phyloP scores from a whole-genome alignment of 352 stramenopile species.

The Globisporangium takayamanum region DNA sequence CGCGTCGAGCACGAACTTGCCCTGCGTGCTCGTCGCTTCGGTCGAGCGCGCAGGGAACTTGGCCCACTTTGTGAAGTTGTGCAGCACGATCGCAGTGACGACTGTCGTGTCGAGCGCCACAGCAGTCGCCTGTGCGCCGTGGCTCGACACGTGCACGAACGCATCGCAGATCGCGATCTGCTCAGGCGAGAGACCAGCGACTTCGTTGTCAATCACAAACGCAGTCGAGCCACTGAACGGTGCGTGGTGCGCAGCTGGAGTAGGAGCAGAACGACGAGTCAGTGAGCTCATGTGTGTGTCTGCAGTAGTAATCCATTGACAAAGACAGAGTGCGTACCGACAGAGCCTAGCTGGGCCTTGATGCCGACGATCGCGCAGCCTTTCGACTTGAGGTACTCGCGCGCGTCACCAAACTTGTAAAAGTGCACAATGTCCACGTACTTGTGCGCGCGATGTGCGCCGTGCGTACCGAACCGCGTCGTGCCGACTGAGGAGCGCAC shows the following conservation, averaged over 20 bases:
- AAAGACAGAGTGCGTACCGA: conserved; percentile 2
- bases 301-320: background rate
- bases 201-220: conserved; percentile 78
- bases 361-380: conserved; percentile 59
- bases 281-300: background rate
- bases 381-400: conserved; percentile 46
- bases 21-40: conserved; percentile 56
- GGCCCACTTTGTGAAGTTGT: conserved; percentile 60
- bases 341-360: conserved; percentile 8
- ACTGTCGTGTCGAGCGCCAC: conserved; percentile 59
- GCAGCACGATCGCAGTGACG: conserved; percentile 53
- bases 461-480: conserved; percentile 71
- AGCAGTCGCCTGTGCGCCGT: conserved; percentile 29
- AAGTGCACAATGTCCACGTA: conserved; percentile 72
- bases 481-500: conserved; percentile 40
- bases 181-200: conserved; percentile 42
- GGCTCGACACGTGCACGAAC: conserved; percentile 55
- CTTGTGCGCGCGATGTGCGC: conserved; percentile 72
- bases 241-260: conserved; percentile 38
- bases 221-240: conserved; percentile 47
- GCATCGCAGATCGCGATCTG: conserved; percentile 60
- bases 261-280: background rate
- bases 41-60: conserved; percentile 52
- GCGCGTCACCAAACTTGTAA: conserved; percentile 59
- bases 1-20: conserved; percentile 71